These are phyloP conservation scores for Ogataea parapolymorpha DNA, from an alignment of 805 yeast species.

Conservation along the genomic window DNA sequence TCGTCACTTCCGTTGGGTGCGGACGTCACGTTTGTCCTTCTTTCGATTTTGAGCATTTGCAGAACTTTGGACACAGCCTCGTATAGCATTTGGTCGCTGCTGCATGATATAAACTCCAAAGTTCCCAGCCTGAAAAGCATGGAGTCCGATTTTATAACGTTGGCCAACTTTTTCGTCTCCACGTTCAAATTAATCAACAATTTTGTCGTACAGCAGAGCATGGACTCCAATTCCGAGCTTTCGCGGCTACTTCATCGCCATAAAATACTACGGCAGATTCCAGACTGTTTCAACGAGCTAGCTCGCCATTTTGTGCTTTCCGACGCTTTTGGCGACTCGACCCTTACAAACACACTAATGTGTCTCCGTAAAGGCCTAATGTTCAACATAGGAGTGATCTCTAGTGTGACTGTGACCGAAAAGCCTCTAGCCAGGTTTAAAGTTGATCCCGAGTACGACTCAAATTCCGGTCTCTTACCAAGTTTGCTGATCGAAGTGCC, in stretches of 20 bases:
- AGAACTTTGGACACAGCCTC: constrained; percentile 8
- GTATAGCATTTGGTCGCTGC: constrained; percentile 16
- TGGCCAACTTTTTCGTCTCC: constrained; percentile 17
- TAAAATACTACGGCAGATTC: constrained; percentile 4
- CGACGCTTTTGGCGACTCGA: not conserved
- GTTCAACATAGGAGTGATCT: constrained; percentile 11
- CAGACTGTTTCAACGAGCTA: constrained; percentile 5
- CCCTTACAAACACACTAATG: constrained; percentile 4
- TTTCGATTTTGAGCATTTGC: constrained; percentile 11
- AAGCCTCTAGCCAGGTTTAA: constrained; percentile 13
- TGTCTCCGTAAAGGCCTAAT: constrained; percentile 12
- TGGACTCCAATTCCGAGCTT: constrained; percentile 2
- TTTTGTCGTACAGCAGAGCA: not conserved
- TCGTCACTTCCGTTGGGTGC: constrained; percentile 4
- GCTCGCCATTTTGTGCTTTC: constrained; percentile 3
- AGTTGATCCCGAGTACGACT: constrained; percentile 5
- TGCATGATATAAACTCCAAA: constrained; percentile 16
- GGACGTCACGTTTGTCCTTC: constrained; percentile 8
- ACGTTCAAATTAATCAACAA: not conserved
- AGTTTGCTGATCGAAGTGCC: constrained; percentile 14
- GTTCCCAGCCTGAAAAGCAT: constrained; percentile 11
- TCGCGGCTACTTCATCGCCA: constrained; percentile 7
- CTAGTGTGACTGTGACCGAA: constrained; percentile 3
- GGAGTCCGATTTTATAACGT: constrained; percentile 18
- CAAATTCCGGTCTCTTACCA: constrained; percentile 9